These are phyloP conservation scores for Salix purpurea DNA, from an alignment of 345 rosid species.

Conservation along the genomic window DNA sequence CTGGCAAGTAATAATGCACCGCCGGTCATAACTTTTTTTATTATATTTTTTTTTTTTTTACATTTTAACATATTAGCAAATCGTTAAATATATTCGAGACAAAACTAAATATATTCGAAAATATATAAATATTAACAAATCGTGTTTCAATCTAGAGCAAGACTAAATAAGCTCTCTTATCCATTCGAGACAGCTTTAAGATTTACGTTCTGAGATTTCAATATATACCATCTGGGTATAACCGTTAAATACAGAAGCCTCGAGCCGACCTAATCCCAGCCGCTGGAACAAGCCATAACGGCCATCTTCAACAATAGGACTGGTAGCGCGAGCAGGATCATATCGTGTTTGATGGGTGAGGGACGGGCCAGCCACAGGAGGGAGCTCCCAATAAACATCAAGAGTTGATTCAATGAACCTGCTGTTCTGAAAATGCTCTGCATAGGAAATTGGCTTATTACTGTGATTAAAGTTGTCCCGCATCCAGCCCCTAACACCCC, in stretches of 20 bases:
- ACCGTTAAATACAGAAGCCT: conserved; percentile 81
- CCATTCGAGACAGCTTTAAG: conserved; percentile 28
- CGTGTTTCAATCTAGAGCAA: conserved; percentile 12
- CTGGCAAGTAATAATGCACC: too few relatives aligned
- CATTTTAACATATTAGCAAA: too few relatives aligned
- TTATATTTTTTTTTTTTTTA: too few relatives aligned
- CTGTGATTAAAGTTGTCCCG: conserved; percentile 87
- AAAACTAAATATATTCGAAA: background rate
- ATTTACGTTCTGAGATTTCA: conserved; percentile 61
- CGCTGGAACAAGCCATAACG: conserved; percentile 66
- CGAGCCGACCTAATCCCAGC: conserved; percentile 66
- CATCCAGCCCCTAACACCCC: conserved; percentile 96
- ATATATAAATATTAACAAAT: conserved; percentile 26
- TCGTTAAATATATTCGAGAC: too few relatives aligned
- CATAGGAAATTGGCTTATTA: conserved; percentile 53
- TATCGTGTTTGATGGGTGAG: conserved; percentile 88
- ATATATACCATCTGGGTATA: conserved; percentile 97
- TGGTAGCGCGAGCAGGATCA: conserved; percentile 75
- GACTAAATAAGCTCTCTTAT: conserved; percentile 10
- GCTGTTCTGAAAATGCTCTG: conserved; percentile 82
- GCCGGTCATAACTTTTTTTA: too few relatives aligned
- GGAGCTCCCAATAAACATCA: conserved; percentile 91
- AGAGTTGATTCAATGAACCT: conserved; percentile 77
- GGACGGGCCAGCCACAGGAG: conserved; percentile 96
- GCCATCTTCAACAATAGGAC: conserved; percentile 90